phyloP scores from a whole-genome alignment of 2,329 filamentous ascomycete genomes.

The Clonostachys solani region DNA sequence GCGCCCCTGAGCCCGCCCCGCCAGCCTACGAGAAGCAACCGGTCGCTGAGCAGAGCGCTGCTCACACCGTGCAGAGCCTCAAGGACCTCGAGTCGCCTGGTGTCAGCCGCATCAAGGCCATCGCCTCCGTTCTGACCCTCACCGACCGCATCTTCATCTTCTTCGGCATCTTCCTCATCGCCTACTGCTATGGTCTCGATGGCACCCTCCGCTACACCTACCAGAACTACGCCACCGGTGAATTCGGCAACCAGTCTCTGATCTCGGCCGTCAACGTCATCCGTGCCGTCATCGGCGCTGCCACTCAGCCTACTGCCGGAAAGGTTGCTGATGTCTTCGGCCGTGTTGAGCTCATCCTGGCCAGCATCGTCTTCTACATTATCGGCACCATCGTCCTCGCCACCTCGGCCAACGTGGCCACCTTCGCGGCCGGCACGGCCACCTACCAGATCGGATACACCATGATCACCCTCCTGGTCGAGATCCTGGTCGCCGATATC shows the following conservation, averaged over 20 bases:
- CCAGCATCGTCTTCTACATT: constrained; percentile 59
- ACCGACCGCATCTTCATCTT: constrained; percentile 54
- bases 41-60: no score
- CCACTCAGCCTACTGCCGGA: constrained; percentile 50
- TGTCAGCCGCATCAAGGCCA: constrained; percentile 54
- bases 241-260: constrained; percentile 45
- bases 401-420: constrained; percentile 36
- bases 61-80: neutral
- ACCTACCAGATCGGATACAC: constrained; percentile 63
- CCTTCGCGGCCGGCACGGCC: constrained; percentile 53
- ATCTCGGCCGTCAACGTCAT: constrained; percentile 54
- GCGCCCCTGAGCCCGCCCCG: no score
- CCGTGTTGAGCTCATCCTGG: constrained; percentile 49
- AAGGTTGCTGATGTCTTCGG: constrained; percentile 62
- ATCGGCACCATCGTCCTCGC: constrained; percentile 54
- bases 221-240: constrained; percentile 49
- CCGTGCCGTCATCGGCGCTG: constrained; percentile 54
- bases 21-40: no score
- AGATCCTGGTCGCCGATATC: constrained; percentile 61
- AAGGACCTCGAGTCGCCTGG: constrained; percentile 29
- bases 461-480: constrained; percentile 53
- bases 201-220: constrained; percentile 39
- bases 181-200: constrained; percentile 61
- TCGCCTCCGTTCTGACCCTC: constrained; percentile 45
- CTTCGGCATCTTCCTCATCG: constrained; percentile 55